phyloP scores from a whole-genome alignment of 768 basidiomycete genomes.

The Lentinula guzmanii region DNA sequence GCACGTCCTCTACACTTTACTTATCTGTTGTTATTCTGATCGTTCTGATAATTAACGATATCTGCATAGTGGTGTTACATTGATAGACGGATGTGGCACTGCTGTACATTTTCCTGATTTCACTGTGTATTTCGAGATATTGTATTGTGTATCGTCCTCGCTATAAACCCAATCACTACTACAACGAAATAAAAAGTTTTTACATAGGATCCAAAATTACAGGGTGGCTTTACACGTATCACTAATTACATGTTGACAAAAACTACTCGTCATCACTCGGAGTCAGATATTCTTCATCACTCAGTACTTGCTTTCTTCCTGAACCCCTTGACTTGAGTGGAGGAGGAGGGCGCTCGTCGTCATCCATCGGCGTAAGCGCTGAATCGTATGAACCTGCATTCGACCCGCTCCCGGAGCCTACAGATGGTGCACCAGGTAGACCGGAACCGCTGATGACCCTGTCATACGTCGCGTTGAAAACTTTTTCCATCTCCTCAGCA shows the following conservation, averaged over 20 bases:
- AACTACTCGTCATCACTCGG: conserved; percentile 68
- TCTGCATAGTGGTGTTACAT: not conserved
- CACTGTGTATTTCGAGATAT: not conserved
- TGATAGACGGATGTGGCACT: not conserved
- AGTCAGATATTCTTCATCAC: conserved; percentile 44
- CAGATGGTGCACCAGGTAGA: conserved; percentile 63
- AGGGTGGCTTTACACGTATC: not conserved
- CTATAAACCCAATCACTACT: not conserved
- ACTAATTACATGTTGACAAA: not conserved
- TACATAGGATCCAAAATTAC: not conserved
- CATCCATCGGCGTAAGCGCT: conserved; percentile 76
- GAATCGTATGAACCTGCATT: conserved; percentile 54
- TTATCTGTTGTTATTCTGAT: not conserved
- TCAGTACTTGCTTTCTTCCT: conserved; percentile 68
- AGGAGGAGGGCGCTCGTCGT: conserved; percentile 62
- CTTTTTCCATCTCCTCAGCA: conserved; percentile 91
- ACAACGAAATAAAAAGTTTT: not conserved
- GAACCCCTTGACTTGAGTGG: conserved; percentile 48
- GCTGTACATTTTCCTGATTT: not conserved
- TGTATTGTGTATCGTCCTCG: not conserved
- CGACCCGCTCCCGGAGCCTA: conserved; percentile 23
- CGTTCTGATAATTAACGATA: not conserved
- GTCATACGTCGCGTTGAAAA: conserved; percentile 69
- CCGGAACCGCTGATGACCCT: conserved; percentile 61
- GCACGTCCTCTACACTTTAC: not conserved